Evolutionary conservation across 768 basidiomycete species (phyloP).

Genomic region (Basidioascus undulatus): DNA sequence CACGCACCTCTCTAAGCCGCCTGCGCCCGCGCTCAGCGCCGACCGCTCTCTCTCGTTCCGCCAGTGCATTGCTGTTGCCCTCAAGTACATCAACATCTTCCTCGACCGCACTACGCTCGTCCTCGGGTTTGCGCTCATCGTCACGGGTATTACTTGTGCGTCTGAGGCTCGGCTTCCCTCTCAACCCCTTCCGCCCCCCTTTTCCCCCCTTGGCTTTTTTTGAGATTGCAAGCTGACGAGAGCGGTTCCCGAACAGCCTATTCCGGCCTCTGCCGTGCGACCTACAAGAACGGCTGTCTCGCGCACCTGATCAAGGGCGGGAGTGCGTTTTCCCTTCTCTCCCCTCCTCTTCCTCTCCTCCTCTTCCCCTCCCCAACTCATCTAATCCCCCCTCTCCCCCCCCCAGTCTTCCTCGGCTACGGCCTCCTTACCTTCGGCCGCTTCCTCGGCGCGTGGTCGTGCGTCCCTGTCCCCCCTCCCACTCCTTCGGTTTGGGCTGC

Average conservation of each 20-base stretch:
- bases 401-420: slow-evolving; percentile 63
- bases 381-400: slow-evolving; percentile 1
- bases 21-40: neutral
- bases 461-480: neutral
- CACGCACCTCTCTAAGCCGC: neutral
- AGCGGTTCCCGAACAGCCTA: too few species aligned
- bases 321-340: too few species aligned
- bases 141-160: slow-evolving; percentile 35
- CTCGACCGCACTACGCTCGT: slow-evolving; percentile 40
- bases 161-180: neutral
- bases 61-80: neutral
- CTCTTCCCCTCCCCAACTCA: neutral
- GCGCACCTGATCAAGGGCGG: slow-evolving; percentile 61
- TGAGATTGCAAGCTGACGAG: too few species aligned
- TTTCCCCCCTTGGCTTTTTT: too few species aligned
- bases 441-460: slow-evolving; percentile 76
- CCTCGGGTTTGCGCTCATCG: slow-evolving; percentile 37
- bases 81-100: slow-evolving; percentile 11
- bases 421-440: slow-evolving; percentile 74
- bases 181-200: neutral
- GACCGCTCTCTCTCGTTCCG: neutral
- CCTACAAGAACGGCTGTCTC: slow-evolving; percentile 53
- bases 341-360: neutral
- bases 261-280: slow-evolving; percentile 60
- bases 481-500: neutral